phyloP scores from a whole-genome alignment of 2,329 filamentous ascomycete species.

The Clarireedia paspali region DNA sequence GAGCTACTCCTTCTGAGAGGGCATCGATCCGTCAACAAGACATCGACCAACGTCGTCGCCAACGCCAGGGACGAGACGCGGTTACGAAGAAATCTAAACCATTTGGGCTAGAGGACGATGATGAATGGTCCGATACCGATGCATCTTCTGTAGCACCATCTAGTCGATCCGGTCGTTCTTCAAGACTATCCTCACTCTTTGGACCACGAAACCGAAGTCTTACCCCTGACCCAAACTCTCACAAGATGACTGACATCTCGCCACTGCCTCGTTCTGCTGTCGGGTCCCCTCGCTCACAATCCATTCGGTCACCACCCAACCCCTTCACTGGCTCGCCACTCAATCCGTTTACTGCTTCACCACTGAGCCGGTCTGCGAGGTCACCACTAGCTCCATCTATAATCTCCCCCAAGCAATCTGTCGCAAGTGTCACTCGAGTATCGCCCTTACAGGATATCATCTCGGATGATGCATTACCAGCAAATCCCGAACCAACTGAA shows the following conservation, averaged over 20 bases:
- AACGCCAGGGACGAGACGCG: neutral
- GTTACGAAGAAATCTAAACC: neutral
- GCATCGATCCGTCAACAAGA: neutral
- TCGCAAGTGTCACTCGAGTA: neutral
- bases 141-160: neutral
- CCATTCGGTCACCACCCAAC: no score
- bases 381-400: neutral
- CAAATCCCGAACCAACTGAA: neutral
- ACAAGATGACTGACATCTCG: neutral
- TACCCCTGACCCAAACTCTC: neutral
- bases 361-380: neutral
- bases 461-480: slow-evolving; percentile 2
- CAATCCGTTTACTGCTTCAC: neutral
- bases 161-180: neutral
- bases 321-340: neutral
- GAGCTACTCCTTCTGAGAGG: neutral
- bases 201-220: neutral
- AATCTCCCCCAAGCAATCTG: neutral
- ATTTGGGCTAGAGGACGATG: neutral
- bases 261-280: neutral
- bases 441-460: neutral
- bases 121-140: slow-evolving; percentile 4
- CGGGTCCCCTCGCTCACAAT: neutral
- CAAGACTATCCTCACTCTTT: slow-evolving; percentile 1
- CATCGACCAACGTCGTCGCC: neutral